Base-by-base conservation (phyloP, 768 basidiomycete genomes). In the Tricholoma bakamatsutake region DNA sequence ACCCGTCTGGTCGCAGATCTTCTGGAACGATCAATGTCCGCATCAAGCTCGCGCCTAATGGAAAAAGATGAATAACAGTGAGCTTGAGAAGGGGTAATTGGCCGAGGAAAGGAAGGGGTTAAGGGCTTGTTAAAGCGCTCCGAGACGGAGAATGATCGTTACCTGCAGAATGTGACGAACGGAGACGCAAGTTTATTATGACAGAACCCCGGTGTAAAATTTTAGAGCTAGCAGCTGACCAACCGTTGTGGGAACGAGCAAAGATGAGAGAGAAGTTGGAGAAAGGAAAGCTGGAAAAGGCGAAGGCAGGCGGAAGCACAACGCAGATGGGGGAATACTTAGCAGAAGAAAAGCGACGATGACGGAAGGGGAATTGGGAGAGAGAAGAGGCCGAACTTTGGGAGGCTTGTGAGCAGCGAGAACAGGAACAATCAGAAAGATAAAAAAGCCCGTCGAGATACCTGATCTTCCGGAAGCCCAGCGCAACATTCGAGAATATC, bases 391-490 rank as follows among this genome's bases (percentile, higher is more conserved):
- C 31, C 15, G 10, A 34, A 34, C 31, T 24, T 24, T 24, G 15
- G 8, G 39, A 39, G 34, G 50, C 31, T 21, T 8, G 31, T 35
- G 50, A 52, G 37, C 10, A 42, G 51, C 31, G n/a, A n/a, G 13
- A 34, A 35, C 28, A 27, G 34, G 50, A 52, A 9, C 33, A 17
- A n/a, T 15, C 50, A 12, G 37, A 52, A 39, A 40, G n/a, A 37
- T 15, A 4, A 21, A 39, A n/a, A 31, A 50, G 13, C 13, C 9
- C 31, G 49, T 17, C 15, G 17, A 5, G 8, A 34, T 10, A 11
- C 21, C 10, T 50, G 31, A 60, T 47, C 65, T 66, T 53, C 63
- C 66, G 12, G n/a, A 68, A 52, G 31, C 48, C 21, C 54, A 59
- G 39, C 66, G n/a, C n/a, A n/a, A n/a, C n/a, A n/a, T n/a, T n/a